These are phyloP conservation scores for Vigna nakashimae DNA, from an alignment of 306 rosid genomes.

Conservation along the genomic window DNA sequence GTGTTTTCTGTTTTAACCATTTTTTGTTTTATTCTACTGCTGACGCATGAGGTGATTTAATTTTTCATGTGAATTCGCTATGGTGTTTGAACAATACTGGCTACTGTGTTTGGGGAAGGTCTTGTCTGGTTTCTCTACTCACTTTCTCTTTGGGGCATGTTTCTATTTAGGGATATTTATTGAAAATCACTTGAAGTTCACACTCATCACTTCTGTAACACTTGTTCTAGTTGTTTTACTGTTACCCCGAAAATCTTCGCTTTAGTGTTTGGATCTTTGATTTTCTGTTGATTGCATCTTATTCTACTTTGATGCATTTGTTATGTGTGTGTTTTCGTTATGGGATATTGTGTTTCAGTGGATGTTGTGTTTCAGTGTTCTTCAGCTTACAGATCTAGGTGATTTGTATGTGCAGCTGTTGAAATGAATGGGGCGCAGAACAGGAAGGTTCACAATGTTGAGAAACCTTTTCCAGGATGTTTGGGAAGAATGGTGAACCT, in stretches of 20 bases:
- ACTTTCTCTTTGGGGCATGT: neutral
- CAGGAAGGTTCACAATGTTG: slow-evolving; percentile 58
- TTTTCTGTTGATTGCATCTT: neutral
- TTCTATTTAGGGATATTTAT: neutral
- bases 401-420: slow-evolving; percentile 50
- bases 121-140: neutral
- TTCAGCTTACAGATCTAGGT: slow-evolving; percentile 28
- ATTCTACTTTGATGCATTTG: neutral
- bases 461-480: slow-evolving; percentile 88
- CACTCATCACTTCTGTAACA: neutral
- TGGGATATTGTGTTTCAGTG: neutral
- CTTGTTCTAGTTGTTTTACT: slow-evolving; percentile 10
- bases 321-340: neutral
- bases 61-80: slow-evolving; percentile 15
- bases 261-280: slow-evolving; percentile 42
- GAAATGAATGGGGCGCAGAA: slow-evolving; percentile 69
- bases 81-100: slow-evolving; percentile 10
- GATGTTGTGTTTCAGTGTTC: neutral
- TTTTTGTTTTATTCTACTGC: neutral
- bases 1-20: neutral
- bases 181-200: neutral
- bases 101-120: neutral
- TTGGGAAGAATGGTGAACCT: slow-evolving; percentile 95
- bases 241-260: slow-evolving; percentile 25
- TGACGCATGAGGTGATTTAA: slow-evolving; percentile 29